Evolutionary conservation across 208 protist genomes (phyloP), one percentile per base, ranked within the genome.

Genomic region (Strigomonas oncopelti): DNA sequence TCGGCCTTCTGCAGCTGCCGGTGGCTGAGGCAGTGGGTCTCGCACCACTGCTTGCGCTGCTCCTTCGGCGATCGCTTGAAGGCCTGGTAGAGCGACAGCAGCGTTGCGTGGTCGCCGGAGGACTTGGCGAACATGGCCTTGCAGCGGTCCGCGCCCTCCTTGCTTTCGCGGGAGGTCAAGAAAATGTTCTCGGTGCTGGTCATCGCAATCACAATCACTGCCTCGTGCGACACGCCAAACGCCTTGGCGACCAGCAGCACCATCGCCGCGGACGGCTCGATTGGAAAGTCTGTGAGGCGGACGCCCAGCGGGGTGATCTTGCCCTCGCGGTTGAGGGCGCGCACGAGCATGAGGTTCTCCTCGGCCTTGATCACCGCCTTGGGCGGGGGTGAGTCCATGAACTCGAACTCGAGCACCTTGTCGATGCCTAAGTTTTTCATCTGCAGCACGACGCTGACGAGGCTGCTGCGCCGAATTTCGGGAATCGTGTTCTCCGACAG

Each of bases 391-490:
- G 91, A 90, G 79, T 99, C 98, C 96, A 99, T 98, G 63, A 99
- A 99, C 74, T 99, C 97, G 83, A 99, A 99, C 31, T 93, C 69
- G 27, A 98, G 77, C 32, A 99, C 87, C 73, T 98, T 91, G 65
- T 98, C 75, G 59, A 99, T 99, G 54, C 94, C 88, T 7, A 99
- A 84, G n/a, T 75, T 90, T 63, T 97, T 97, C 81, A 97, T 89
- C 38, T 98, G 75, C 8, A 99, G 82, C 27, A 99, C 96, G 0
- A 99, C 97, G 70, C 97, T 98, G 27, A 96, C 92, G 1, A 99
- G 84, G 63, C 98, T 99, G 51, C 97, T 98, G 34, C 99, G 84
- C 65, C 98, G 95, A 64, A 99, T 99, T 66, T 99, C 98, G 0
- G 98, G 98, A 24, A 98, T 83, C 0, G 94, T 97, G 71, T 91